phyloP scores from a whole-genome alignment of 805 yeast genomes.

The Nakazawaea ambrosiae region DNA sequence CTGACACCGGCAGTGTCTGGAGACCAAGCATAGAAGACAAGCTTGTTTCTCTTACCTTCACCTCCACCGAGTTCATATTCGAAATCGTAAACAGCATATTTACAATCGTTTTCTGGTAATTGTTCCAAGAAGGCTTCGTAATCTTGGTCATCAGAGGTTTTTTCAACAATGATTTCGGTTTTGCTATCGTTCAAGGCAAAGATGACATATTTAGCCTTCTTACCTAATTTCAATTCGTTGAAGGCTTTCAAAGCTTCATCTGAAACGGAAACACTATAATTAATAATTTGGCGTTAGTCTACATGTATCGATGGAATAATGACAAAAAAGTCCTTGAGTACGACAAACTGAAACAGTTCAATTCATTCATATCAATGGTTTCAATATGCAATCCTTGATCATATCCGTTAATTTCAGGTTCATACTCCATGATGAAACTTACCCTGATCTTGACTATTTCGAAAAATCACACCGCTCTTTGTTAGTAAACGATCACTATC shows the following conservation, averaged over 20 bases:
- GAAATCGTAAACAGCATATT: slow-evolving; percentile 94
- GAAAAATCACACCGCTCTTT: no score
- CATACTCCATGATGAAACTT: no score
- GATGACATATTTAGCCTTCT: slow-evolving; percentile 77
- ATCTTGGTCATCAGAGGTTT: slow-evolving; percentile 65
- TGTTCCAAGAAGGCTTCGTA: slow-evolving; percentile 84
- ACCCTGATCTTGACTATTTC: slow-evolving; percentile 21
- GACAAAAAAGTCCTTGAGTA: no score
- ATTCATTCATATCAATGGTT: no score
- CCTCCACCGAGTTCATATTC: slow-evolving; percentile 86
- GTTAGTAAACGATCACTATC: no score
- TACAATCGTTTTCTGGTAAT: slow-evolving; percentile 93
- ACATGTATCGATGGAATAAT: no score
- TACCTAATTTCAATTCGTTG: slow-evolving; percentile 93
- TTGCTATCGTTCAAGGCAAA: slow-evolving; percentile 76
- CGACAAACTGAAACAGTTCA: no score
- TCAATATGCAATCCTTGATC: no score
- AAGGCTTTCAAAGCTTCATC: slow-evolving; percentile 88
- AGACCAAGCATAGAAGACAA: slow-evolving; percentile 82
- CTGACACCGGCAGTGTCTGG: slow-evolving; percentile 97
- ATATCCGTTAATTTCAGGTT: no score
- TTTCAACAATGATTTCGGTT: slow-evolving; percentile 85
- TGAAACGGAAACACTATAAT: slow-evolving; percentile 65
- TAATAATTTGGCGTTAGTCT: background rate
- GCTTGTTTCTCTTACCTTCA: slow-evolving; percentile 85